Conservation (phyloP, 2,329 filamentous ascomycete species). For the Plenodomus lindquistii region DNA sequence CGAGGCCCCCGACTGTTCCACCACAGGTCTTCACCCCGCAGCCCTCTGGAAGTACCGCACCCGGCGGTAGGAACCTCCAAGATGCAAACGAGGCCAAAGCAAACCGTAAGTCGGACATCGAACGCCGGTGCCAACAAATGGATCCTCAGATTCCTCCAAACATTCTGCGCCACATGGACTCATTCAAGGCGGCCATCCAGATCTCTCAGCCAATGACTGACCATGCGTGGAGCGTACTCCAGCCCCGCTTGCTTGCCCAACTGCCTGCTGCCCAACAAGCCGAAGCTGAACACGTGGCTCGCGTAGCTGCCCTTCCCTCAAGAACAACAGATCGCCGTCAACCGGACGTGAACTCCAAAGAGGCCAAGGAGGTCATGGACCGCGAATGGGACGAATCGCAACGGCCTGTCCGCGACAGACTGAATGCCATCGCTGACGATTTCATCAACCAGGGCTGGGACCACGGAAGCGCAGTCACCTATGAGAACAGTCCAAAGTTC, state of each 20-base stretch:
- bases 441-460: slow-evolving; percentile 69
- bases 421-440: slow-evolving; percentile 70
- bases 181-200: slow-evolving; percentile 74
- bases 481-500: slow-evolving; percentile 68
- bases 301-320: slow-evolving; percentile 50
- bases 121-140: slow-evolving; percentile 68
- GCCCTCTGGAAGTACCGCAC: slow-evolving; percentile 24
- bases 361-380: slow-evolving; percentile 64
- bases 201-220: slow-evolving; percentile 71
- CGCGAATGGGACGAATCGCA: slow-evolving; percentile 73
- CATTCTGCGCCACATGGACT: slow-evolving; percentile 70
- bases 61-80: slow-evolving; percentile 59
- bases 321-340: slow-evolving; percentile 53
- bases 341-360: slow-evolving; percentile 54
- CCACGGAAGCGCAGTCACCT: slow-evolving; percentile 64
- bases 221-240: slow-evolving; percentile 69
- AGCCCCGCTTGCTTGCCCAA: slow-evolving; percentile 69
- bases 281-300: slow-evolving; percentile 56
- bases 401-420: slow-evolving; percentile 65
- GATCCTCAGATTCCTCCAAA: slow-evolving; percentile 66
- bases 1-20: slow-evolving; percentile 39
- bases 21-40: slow-evolving; percentile 40
- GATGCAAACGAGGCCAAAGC: slow-evolving; percentile 68
- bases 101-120: slow-evolving; percentile 69
- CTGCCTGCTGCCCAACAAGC: slow-evolving; percentile 64